These are phyloP conservation scores for Leccinum variicolor DNA, from an alignment of 768 basidiomycete genomes.

Conservation along the genomic window DNA sequence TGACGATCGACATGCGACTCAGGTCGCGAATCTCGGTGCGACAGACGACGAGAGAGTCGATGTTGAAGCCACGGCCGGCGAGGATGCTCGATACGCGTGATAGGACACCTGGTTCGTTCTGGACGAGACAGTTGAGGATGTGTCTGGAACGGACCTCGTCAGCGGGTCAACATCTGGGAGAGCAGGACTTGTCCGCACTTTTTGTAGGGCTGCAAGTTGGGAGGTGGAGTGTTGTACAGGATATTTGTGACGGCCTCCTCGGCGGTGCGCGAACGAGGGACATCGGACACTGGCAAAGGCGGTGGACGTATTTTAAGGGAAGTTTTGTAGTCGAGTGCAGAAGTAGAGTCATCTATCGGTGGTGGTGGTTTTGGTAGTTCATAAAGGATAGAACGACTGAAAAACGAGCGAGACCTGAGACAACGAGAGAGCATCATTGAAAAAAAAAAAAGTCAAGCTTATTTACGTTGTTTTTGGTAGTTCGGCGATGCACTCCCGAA, in stretches of 20 bases:
- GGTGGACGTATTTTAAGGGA: conserved; percentile 71
- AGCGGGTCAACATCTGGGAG: neutral
- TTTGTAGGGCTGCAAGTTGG: conserved; percentile 89
- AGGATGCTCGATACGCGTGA: conserved; percentile 97
- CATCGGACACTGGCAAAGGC: conserved; percentile 79
- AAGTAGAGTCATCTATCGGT: conserved; percentile 89
- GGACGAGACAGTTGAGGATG: conserved; percentile 94
- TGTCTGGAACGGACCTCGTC: conserved; percentile 52
- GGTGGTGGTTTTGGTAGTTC: conserved; percentile 68
- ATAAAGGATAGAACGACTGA: conserved; percentile 11
- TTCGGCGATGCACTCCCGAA: conserved; percentile 51
- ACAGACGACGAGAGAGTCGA: conserved; percentile 97
- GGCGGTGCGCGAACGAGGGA: conserved; percentile 80
- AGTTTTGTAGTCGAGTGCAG: conserved; percentile 89
- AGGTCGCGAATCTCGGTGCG: conserved; percentile 96
- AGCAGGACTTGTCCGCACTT: conserved; percentile 45
- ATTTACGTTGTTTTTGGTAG: conserved; percentile 38
- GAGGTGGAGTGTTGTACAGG: conserved; percentile 92
- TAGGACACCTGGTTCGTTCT: conserved; percentile 99
- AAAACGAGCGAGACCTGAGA: conserved; percentile 20
- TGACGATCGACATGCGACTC: conserved; percentile 96
- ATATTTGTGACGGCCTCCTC: conserved; percentile 98
- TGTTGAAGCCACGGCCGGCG: conserved; percentile 96
- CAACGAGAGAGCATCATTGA: too few relatives aligned
- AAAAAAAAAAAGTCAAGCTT: too few relatives aligned